phyloP scores from a whole-genome alignment of 306 rosid species.

The Trifolium pratense region DNA sequence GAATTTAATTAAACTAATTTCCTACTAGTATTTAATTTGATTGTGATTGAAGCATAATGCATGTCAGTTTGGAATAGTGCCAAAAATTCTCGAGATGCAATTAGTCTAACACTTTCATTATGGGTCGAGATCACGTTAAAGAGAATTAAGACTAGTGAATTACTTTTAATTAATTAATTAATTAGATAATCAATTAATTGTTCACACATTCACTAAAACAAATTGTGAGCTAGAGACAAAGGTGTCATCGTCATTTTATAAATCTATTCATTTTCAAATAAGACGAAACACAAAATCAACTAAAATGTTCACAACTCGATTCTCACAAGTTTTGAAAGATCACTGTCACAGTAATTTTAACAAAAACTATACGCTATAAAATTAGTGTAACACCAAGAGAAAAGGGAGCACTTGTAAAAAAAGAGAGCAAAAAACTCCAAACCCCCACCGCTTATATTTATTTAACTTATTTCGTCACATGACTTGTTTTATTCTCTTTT shows the following conservation, averaged over 20 bases:
- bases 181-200: too few species aligned
- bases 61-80: background rate
- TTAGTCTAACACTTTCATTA: slow-evolving; percentile 18
- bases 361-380: too few species aligned
- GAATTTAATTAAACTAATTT: background rate
- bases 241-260: background rate
- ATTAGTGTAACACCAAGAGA: background rate
- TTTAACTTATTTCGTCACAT: background rate
- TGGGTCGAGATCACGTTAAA: slow-evolving; percentile 15
- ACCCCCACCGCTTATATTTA: background rate
- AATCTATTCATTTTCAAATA: background rate
- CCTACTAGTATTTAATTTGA: slow-evolving; percentile 10
- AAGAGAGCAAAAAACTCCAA: background rate
- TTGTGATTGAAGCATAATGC: slow-evolving; percentile 35
- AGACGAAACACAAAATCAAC: background rate
- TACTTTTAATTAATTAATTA: background rate
- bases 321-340: background rate
- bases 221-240: background rate
- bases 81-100: slow-evolving; percentile 26
- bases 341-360: too few species aligned
- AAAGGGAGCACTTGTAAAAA: too few species aligned
- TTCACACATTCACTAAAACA: background rate
- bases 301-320: background rate
- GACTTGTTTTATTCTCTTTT: background rate
- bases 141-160: background rate